Evolutionary conservation across 139 green algal genomes (phyloP), one percentile per base, ranked within the genome.

Genomic region (Nannochloris sp.): DNA sequence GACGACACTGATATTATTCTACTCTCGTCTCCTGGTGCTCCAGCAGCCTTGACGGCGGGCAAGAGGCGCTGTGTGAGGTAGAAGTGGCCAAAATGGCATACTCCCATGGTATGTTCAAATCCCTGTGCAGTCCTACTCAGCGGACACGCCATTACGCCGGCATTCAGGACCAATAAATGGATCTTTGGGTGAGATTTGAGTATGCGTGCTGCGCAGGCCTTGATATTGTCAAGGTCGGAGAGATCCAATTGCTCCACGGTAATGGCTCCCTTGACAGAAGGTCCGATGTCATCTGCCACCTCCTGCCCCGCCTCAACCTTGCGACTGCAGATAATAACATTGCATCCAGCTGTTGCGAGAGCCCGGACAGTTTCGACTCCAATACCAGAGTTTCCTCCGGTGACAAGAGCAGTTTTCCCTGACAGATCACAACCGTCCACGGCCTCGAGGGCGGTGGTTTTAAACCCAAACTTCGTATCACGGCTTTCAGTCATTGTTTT

Each of bases 41-140:
- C 2, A 45, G 49, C 11, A 11, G 44, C 23, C 29, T 56, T 65
- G 23, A 81, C n/a, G 10, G 58, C 70, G 1, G 57, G 61, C 20
- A 78, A 48, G 30, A 83, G 69, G 17, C 43, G 16, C 43, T 66
- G 23, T 1, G 62, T 71, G 11, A 83, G 60, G 14, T 57, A 48
- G 25, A 76, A 62, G 49, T 83, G 76, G 1, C 76, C 76, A 43
- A 80, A 63, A 59, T 83, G 72, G 30, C 80, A 80, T 4, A 63
- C 70, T 30, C 73, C 77, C 16, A 80, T 66, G 43, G 79, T 67
- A 55, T 66, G 49, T 59, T 79, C 74, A 50, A 79, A 81, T 6
- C 77, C 77, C 17, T 84, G 68, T 1, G 55, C 56, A 1, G 80
- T 87, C 17, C 64, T 49, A 4, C 29, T 9, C 12, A 59, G 37